Conservation (phyloP, 2,329 filamentous ascomycete genomes). For the Arthrobotrys megalospora region DNA sequence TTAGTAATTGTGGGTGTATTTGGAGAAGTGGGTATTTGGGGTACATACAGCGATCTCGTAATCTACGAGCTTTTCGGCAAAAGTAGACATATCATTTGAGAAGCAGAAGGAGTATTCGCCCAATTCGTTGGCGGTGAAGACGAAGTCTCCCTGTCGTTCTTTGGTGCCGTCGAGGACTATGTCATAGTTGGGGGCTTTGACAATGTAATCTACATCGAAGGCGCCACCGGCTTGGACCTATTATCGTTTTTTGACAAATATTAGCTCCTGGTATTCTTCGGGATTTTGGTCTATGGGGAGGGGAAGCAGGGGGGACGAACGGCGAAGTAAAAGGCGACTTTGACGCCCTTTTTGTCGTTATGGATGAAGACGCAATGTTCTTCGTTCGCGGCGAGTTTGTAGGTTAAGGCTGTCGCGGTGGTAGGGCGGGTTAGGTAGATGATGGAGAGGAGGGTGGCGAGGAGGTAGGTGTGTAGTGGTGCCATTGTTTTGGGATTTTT, state of each 20-base stretch:
- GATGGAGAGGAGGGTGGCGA: constrained; percentile 75
- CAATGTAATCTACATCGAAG: constrained; percentile 95
- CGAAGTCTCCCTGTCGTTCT: constrained; percentile 95
- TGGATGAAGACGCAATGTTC: constrained; percentile 94
- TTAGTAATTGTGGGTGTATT: constrained; percentile 63
- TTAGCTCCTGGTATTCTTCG: constrained; percentile 10
- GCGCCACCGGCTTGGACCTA: constrained; percentile 98
- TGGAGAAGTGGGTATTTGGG: neutral
- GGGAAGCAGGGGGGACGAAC: constrained; percentile 72
- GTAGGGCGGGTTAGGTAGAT: constrained; percentile 73
- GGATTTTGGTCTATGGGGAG: neutral
- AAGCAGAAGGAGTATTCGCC: constrained; percentile 99
- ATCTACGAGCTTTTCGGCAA: constrained; percentile 96
- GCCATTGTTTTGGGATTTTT: constrained; percentile 32
- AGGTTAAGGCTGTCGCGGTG: constrained; percentile 91
- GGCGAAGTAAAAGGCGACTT: constrained; percentile 98
- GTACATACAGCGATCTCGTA: constrained; percentile 85
- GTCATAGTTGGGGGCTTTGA: constrained; percentile 84
- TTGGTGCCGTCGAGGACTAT: constrained; percentile 88
- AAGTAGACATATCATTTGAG: constrained; percentile 98
- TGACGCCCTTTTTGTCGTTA: constrained; percentile 83
- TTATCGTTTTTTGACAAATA: neutral
- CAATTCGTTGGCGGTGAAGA: constrained; percentile 89
- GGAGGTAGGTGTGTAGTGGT: constrained; percentile 45
- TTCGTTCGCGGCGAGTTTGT: constrained; percentile 90